Evolutionary conservation across 345 rosid genomes (phyloP).

Genomic region (Populus davidiana): DNA sequence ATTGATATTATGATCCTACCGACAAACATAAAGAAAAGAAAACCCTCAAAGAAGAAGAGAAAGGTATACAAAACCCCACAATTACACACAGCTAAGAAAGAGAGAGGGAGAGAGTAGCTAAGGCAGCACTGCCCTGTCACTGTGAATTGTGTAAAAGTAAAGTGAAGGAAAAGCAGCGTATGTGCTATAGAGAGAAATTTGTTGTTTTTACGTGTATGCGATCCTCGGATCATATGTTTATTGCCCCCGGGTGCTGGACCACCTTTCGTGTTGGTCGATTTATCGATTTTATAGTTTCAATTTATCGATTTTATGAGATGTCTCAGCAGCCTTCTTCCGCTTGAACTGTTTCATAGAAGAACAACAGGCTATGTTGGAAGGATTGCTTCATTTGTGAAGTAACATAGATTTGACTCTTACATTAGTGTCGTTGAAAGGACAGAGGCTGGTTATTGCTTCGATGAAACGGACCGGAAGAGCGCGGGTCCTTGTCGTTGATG

Average conservation of each 20-base stretch:
- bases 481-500: constrained; percentile 3
- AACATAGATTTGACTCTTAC: too few relatives aligned
- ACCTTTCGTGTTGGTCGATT: too few relatives aligned
- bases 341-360: too few relatives aligned
- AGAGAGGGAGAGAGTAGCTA: constrained; percentile 12
- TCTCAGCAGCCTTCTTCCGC: too few relatives aligned
- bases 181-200: constrained; percentile 10
- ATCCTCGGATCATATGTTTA: too few relatives aligned
- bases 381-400: too few relatives aligned
- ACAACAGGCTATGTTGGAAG: too few relatives aligned
- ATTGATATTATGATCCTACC: constrained; percentile 7
- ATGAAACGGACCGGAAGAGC: constrained; percentile 26
- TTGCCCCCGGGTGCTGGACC: background rate
- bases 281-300: too few relatives aligned
- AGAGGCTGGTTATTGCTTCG: constrained; percentile 10
- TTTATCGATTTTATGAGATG: too few relatives aligned
- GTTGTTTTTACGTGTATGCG: too few relatives aligned
- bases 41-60: background rate
- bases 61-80: background rate
- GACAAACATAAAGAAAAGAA: constrained; percentile 3
- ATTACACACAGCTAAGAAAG: constrained; percentile 9
- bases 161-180: constrained; percentile 24
- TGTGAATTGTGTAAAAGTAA: constrained; percentile 29
- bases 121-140: constrained; percentile 15
- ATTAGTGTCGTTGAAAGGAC: background rate